Conservation (phyloP, 331 rosid species). For the Malus hybrid region DNA sequence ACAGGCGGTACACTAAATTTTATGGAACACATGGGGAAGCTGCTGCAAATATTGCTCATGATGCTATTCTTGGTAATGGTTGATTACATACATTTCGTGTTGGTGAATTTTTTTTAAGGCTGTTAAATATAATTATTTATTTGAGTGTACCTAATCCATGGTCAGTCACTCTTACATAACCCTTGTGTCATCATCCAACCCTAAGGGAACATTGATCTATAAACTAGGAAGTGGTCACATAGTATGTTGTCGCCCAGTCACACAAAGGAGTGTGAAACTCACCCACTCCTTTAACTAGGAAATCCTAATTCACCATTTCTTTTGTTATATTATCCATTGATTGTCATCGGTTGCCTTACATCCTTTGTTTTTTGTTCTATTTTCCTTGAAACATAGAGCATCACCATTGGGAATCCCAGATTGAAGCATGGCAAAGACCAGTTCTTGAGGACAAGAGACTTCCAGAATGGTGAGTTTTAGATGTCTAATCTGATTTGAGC, state of each 20-base stretch:
- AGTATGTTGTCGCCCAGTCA: neutral
- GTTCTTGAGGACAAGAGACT: conserved; percentile 80
- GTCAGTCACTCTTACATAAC: too few relatives aligned
- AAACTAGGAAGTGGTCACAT: neutral
- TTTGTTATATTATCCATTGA: conserved; percentile 1
- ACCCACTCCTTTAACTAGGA: neutral
- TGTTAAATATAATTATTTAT: too few relatives aligned
- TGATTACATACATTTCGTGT: conserved; percentile 6
- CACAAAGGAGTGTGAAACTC: neutral
- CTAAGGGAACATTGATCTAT: neutral
- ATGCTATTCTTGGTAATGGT: conserved; percentile 76
- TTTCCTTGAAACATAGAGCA: conserved; percentile 43
- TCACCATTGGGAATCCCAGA: conserved; percentile 75
- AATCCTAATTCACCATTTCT: neutral
- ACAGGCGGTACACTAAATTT: conserved; percentile 93
- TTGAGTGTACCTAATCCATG: too few relatives aligned
- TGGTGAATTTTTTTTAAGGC: neutral
- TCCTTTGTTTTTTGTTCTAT: neutral
- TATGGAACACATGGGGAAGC: conserved; percentile 71
- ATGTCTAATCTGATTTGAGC: conserved; percentile 7
- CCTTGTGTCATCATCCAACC: neutral
- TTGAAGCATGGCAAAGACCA: conserved; percentile 94
- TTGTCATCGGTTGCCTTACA: neutral
- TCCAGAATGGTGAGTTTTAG: conserved; percentile 79
- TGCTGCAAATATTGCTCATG: conserved; percentile 80